phyloP scores from a whole-genome alignment of 352 stramenopile species.

The Globisporangium carolinianum region DNA sequence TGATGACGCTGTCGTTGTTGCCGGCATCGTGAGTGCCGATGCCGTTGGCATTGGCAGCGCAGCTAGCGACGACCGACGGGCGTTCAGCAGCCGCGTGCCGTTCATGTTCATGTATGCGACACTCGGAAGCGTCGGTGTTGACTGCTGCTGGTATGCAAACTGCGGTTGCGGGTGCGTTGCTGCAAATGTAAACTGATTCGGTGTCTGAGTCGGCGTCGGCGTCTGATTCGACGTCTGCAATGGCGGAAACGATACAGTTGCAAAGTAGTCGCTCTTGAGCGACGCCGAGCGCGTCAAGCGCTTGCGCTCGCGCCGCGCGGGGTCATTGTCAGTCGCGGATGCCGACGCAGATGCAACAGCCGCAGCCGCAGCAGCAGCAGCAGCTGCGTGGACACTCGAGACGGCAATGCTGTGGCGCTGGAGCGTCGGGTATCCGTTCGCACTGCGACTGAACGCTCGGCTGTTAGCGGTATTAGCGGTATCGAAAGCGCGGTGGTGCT shows the following conservation, averaged over 20 bases:
- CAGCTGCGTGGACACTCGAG: conserved; percentile 9
- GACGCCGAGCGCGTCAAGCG: conserved; percentile 61
- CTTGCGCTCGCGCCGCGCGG: conserved; percentile 53
- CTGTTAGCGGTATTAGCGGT: not conserved
- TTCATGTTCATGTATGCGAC: conserved; percentile 15
- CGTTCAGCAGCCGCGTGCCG: conserved; percentile 24
- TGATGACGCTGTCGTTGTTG: not conserved
- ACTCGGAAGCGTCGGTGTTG: conserved; percentile 29
- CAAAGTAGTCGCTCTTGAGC: conserved; percentile 73
- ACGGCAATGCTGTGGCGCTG: conserved; percentile 15
- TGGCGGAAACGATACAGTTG: conserved; percentile 32
- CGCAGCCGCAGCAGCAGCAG: not conserved
- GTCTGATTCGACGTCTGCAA: conserved; percentile 23
- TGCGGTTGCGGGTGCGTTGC: conserved; percentile 14
- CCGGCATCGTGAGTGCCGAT: conserved; percentile 9
- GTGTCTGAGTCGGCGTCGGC: not conserved
- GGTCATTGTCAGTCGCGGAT: conserved; percentile 20
- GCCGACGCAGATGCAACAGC: not conserved
- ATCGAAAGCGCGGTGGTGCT: not conserved
- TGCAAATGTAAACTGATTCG: conserved; percentile 3
- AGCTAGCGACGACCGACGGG: conserved; percentile 38
- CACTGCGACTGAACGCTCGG: too few species aligned
- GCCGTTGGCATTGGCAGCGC: conserved; percentile 42
- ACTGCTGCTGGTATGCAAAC: conserved; percentile 19
- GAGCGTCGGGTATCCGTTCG: conserved; percentile 10